Evolutionary conservation across 2,329 filamentous ascomycete species (phyloP), one percentile per base, ranked within the genome.

Genomic region (Fusarium beomiforme): DNA sequence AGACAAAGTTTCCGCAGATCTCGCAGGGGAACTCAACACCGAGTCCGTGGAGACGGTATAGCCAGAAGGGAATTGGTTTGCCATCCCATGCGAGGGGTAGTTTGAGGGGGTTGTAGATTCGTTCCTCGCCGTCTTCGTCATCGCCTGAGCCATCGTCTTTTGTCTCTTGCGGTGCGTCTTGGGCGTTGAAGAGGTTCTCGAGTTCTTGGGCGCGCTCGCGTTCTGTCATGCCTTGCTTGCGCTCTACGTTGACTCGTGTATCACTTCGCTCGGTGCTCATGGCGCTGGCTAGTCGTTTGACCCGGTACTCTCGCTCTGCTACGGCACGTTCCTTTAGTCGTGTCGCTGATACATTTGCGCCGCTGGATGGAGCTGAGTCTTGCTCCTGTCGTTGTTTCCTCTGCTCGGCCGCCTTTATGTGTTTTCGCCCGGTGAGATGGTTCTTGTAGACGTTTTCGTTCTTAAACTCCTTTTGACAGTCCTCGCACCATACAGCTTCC

Each of bases 21-120:
- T 99, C 95, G 84, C 96, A 99, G 1, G 92, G 88, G 74, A 98
- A 97, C 76, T 99, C 96, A 16, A 97, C 94, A 12, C 96, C 96
- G 29, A 99, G 85, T 3, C 96, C 96, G 78, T 99, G 96, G 19
- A 99, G 87, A 75, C 98, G 96, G 86, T 98, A 99, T 19, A 99
- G 88, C 96, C 96, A 99, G 85, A 96, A 99, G 1, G 97, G 96
- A 76, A 99, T 99, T 1, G 97, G 96, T 79, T 99, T 99, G 75
- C 97, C 96, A 74, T 99, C 96, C 97, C 97, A 99, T 5, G 94
- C 95, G 11, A 99, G 87, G 1, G 96, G 96, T 4, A 99, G 87
- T 79, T 99, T 99, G 72, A 99, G 87, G 1, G 96, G 96, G 80
- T 99, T 99, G 86, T 98, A 98, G 65, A 98, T 93, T 79, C 91